A percentile compares a stretch with the other conserved stretches of the same genome.
Evolutionary conservation across 1,284 basidiomycete species (phyloP).

Genomic region (Laetiporus sulphureus): DNA sequence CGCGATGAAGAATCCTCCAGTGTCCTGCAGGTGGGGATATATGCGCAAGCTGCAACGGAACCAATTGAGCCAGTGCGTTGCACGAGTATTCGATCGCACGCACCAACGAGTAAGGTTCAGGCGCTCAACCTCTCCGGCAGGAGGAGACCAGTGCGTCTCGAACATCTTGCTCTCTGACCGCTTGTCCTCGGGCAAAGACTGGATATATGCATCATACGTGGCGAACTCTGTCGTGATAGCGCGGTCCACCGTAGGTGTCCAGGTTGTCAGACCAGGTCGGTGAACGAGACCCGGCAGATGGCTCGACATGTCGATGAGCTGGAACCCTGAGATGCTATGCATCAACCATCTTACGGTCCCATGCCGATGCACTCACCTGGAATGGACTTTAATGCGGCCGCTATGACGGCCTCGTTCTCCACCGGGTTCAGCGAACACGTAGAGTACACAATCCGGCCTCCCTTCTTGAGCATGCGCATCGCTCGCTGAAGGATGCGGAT

Average conservation of each 20-base stretch:
- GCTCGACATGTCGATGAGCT: slow-evolving; percentile 75
- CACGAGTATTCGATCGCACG: slow-evolving; percentile 17
- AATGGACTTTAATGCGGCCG: slow-evolving; percentile 71
- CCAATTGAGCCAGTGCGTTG: background rate
- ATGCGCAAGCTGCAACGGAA: slow-evolving; percentile 61
- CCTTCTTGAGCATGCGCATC: slow-evolving; percentile 83
- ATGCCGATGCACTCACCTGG: slow-evolving; percentile 41
- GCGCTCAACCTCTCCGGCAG: slow-evolving; percentile 41
- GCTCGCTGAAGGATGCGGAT: slow-evolving; percentile 88
- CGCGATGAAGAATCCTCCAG: slow-evolving; percentile 96
- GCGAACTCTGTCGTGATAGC: slow-evolving; percentile 38
- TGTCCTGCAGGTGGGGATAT: slow-evolving; percentile 95
- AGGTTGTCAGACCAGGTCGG: slow-evolving; percentile 66
- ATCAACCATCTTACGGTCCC: background rate
- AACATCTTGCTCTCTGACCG: slow-evolving; percentile 52
- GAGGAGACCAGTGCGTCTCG: slow-evolving; percentile 76
- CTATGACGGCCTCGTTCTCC: slow-evolving; percentile 96
- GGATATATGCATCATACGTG: slow-evolving; percentile 50
- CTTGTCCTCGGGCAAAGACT: slow-evolving; percentile 41
- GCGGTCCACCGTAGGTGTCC: slow-evolving; percentile 63
- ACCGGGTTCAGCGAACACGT: slow-evolving; percentile 97
- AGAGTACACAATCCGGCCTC: slow-evolving; percentile 93
- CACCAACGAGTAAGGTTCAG: slow-evolving; percentile 70
- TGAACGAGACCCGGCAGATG: slow-evolving; percentile 70
- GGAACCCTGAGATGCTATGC: slow-evolving; percentile 48